These are phyloP conservation scores for Saccharomycopsis amapae DNA, from an alignment of 805 yeast genomes.

Conservation along the genomic window DNA sequence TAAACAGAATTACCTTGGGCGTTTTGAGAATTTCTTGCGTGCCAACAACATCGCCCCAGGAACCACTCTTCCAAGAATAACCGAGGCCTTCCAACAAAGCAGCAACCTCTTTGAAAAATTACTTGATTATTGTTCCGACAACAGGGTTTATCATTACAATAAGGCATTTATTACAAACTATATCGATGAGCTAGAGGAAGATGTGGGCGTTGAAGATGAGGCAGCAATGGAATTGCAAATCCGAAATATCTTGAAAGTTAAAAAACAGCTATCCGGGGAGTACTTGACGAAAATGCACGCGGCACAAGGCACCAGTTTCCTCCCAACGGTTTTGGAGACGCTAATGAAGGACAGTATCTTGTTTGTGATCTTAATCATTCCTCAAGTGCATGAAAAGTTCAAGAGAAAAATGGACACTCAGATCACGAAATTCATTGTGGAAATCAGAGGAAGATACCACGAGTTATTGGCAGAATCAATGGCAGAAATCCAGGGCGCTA, in stretches of 20 bases:
- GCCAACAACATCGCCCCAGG: not conserved
- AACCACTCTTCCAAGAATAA: not conserved
- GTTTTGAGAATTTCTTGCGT: not conserved
- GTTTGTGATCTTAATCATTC: conserved; percentile 2
- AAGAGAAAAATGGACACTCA: not conserved
- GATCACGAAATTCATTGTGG: not conserved
- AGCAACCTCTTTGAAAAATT: not conserved
- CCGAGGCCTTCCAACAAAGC: not conserved
- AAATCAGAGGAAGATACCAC: not conserved
- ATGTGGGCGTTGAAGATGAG: too few relatives aligned
- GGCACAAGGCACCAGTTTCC: too few relatives aligned
- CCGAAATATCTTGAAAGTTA: too few relatives aligned
- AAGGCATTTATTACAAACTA: not conserved
- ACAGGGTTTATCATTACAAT: not conserved
- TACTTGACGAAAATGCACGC: too few relatives aligned
- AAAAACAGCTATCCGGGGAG: too few relatives aligned
- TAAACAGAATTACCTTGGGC: not conserved
- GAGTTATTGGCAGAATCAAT: conserved; percentile 3
- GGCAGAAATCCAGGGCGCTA: too few relatives aligned
- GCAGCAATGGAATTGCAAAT: too few relatives aligned
- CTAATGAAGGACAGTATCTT: conserved; percentile 2
- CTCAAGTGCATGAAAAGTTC: conserved; percentile 3
- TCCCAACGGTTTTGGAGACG: not conserved
- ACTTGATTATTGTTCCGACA: not conserved
- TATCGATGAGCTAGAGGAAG: not conserved